Evolutionary conservation across 768 basidiomycete genomes (phyloP).

Genomic region (Candolleomyces eurysporus): DNA sequence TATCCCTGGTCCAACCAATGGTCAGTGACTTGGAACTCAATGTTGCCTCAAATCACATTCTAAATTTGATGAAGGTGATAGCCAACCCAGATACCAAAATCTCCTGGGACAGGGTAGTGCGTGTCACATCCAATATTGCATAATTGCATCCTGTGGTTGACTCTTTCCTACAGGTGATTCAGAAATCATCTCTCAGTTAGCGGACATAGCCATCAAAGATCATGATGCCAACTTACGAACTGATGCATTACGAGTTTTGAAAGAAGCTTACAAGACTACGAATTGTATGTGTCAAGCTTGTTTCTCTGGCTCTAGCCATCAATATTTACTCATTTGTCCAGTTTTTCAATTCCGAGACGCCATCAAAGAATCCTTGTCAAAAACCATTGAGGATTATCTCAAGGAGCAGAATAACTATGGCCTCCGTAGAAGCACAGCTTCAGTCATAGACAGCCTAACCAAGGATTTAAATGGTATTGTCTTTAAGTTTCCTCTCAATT

Average conservation of each 20-base stretch:
- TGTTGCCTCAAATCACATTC: not conserved
- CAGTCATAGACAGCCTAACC: not conserved
- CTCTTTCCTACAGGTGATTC: not conserved
- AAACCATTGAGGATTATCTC: not conserved
- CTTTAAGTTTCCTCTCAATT: not conserved
- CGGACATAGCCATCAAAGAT: not conserved
- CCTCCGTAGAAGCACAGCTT: not conserved
- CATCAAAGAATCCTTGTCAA: not conserved
- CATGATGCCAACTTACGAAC: not conserved
- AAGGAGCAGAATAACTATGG: not conserved
- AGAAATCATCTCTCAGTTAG: not conserved
- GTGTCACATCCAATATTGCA: not conserved
- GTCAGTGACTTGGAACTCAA: not conserved
- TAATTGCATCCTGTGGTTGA: not conserved
- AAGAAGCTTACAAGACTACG: not conserved
- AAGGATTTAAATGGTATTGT: not conserved
- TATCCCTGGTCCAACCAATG: not conserved
- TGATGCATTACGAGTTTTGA: not conserved
- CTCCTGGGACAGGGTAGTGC: not conserved
- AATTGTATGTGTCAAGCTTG: not conserved
- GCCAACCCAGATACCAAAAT: not conserved
- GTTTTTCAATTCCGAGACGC: not conserved
- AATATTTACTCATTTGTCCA: not conserved
- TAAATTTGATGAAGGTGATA: not conserved
- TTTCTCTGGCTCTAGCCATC: not conserved